These are phyloP conservation scores for Hyaloscypha bicolor DNA, from an alignment of 495 filamentous ascomycete species.

Conservation along the genomic window DNA sequence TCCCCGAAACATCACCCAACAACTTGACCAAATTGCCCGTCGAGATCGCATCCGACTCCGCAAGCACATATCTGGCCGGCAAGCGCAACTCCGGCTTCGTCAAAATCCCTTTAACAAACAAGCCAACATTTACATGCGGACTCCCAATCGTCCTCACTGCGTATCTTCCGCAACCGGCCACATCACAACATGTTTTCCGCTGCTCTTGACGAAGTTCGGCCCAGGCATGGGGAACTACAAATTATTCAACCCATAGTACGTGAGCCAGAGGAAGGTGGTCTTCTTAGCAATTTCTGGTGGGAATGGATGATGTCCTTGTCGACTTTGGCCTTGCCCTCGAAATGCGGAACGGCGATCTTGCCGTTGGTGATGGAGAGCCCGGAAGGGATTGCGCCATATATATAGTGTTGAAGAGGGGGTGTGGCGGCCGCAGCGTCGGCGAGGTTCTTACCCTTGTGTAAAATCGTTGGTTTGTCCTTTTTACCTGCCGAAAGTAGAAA, in stretches of 20 bases:
- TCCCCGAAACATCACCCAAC: slow-evolving; percentile 40
- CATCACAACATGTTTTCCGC: slow-evolving; percentile 40
- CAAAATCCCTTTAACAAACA: slow-evolving; percentile 44
- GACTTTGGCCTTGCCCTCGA: slow-evolving; percentile 41
- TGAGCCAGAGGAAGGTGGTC: slow-evolving; percentile 45
- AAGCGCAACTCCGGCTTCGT: slow-evolving; percentile 36
- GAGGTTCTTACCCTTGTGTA: slow-evolving; percentile 44
- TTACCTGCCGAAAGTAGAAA: slow-evolving; percentile 13
- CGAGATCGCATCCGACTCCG: slow-evolving; percentile 30
- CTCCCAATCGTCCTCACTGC: slow-evolving; percentile 44
- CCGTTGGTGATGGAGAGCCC: slow-evolving; percentile 33
- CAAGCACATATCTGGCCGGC: slow-evolving; percentile 35
- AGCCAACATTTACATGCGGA: slow-evolving; percentile 38
- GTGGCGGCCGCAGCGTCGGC: slow-evolving; percentile 44
- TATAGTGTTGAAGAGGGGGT: slow-evolving; percentile 44
- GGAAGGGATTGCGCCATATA: slow-evolving; percentile 49
- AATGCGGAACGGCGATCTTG: slow-evolving; percentile 41
- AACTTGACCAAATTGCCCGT: slow-evolving; percentile 39
- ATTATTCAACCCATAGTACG: slow-evolving; percentile 37
- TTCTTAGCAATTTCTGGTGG: slow-evolving; percentile 31
- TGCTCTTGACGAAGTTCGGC: slow-evolving; percentile 27
- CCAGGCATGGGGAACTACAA: slow-evolving; percentile 33
- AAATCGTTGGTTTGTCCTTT: slow-evolving; percentile 33
- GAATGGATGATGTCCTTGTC: slow-evolving; percentile 40
- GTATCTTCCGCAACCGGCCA: slow-evolving; percentile 33